Base-by-base conservation (phyloP, 768 basidiomycete genomes). In the Kwoniella mangroviensis region DNA sequence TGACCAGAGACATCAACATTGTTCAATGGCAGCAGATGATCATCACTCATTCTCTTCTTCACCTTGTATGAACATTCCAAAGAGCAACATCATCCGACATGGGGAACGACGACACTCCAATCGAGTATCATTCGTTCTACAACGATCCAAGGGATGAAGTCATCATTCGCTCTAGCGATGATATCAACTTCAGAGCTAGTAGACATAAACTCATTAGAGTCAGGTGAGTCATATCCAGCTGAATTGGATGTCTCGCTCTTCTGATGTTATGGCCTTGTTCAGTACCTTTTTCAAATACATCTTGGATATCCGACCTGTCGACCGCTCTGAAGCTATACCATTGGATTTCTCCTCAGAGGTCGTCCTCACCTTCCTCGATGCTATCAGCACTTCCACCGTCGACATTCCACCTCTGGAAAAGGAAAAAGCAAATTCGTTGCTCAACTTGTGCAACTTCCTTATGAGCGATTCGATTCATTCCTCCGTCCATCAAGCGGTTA, bases 361-460 rank as follows among this genome's bases (percentile, higher is more conserved):
- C 3, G 26, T 66, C 34, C 21, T n/a, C 45, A 22, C 34, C 41
- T 66, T 66, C 45, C 65, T 56, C 55, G 65, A 66, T 52, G n/a
- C 54, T 13, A 19, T 41, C 21, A 56, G 56, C n/a, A 24, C 22
- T 11, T 58, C 28, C 34, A 17, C 41, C 17, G 13, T 24, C 24
- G 12, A 24, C 1, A 34, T 52, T 45, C 62, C 62, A 24, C 9
- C 9, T 21, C 34, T 41, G 40, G 19, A 34, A 21, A 21, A 21
- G 13, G 22, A 43, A 9, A n/a, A 9, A 10, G 62, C 62, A n/a
- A 28, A 52, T 19, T 28, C 12, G 15, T 28, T 63, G 1, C 62
- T 51, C 1, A 26, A 22, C 17, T 26, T 63, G 13, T 26, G 45
- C 62, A 22, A 51, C 26, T 63, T 63, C 62, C 26, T 41, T 21